phyloP scores from a whole-genome alignment of 2,329 filamentous ascomycete genomes.

The Alternaria arbusti region DNA sequence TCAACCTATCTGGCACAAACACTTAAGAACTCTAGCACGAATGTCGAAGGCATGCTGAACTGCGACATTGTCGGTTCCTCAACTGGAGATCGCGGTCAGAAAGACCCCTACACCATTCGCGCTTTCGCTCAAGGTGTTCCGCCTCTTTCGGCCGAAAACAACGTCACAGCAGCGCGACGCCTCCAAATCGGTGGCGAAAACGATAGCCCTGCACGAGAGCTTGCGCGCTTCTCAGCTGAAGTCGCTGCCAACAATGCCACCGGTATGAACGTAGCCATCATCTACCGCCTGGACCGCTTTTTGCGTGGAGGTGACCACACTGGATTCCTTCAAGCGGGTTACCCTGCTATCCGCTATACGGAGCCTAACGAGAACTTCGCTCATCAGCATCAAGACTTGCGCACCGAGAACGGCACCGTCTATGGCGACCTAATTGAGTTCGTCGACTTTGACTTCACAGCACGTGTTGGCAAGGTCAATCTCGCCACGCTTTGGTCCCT shows the following conservation, averaged over 20 bases:
- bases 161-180: slow-evolving; percentile 46
- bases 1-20: slow-evolving; percentile 60
- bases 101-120: slow-evolving; percentile 60
- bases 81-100: slow-evolving; percentile 53
- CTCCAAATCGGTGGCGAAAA: slow-evolving; percentile 57
- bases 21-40: slow-evolving; percentile 58
- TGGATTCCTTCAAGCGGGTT: slow-evolving; percentile 63
- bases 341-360: slow-evolving; percentile 62
- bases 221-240: slow-evolving; percentile 63
- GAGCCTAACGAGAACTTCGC: slow-evolving; percentile 64
- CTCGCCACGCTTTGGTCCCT: slow-evolving; percentile 62
- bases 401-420: slow-evolving; percentile 57
- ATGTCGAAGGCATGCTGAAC: slow-evolving; percentile 65
- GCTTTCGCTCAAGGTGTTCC: slow-evolving; percentile 61
- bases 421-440: slow-evolving; percentile 64
- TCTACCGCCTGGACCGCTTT: slow-evolving; percentile 64
- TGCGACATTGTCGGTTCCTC: slow-evolving; percentile 64
- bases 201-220: slow-evolving; percentile 61
- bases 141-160: slow-evolving; percentile 49
- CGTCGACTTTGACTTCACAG: slow-evolving; percentile 63
- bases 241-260: slow-evolving; percentile 60
- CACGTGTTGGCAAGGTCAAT: slow-evolving; percentile 62
- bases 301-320: slow-evolving; percentile 64
- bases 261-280: slow-evolving; percentile 62
- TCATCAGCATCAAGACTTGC: slow-evolving; percentile 64